Evolutionary conservation across 306 rosid genomes (phyloP).

Genomic region (Dryas drummondii): DNA sequence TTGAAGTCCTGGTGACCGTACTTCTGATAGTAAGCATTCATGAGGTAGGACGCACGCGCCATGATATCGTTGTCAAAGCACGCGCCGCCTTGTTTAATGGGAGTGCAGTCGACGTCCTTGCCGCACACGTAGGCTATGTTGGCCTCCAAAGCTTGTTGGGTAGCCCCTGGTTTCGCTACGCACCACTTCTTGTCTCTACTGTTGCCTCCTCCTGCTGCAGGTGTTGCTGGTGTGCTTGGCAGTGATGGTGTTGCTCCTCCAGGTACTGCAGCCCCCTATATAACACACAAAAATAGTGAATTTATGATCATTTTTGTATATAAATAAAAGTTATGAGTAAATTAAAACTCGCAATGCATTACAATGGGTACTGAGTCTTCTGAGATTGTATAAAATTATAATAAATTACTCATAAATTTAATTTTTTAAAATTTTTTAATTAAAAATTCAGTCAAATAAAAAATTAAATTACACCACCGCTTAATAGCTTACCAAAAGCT

Average conservation of each 20-base stretch:
- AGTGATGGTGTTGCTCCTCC: background rate
- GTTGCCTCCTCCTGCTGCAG: slow-evolving; percentile 13
- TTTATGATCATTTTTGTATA: background rate
- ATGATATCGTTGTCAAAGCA: slow-evolving; percentile 48
- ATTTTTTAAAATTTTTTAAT: too few relatives aligned
- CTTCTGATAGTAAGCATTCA: slow-evolving; percentile 71
- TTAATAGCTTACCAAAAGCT: too few relatives aligned
- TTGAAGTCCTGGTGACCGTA: slow-evolving; percentile 53
- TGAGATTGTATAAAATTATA: too few relatives aligned
- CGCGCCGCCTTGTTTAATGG: slow-evolving; percentile 61
- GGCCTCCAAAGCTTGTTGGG: slow-evolving; percentile 42
- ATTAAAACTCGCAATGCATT: too few relatives aligned
- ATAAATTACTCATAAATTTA: too few relatives aligned
- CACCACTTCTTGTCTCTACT: slow-evolving; percentile 51
- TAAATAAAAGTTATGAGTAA: too few relatives aligned
- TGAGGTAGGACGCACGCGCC: slow-evolving; percentile 60
- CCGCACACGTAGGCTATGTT: slow-evolving; percentile 73
- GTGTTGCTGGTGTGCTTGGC: slow-evolving; percentile 9
- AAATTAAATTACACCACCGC: too few relatives aligned
- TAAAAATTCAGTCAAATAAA: too few relatives aligned
- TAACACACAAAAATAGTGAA: background rate
- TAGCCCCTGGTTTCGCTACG: slow-evolving; percentile 54
- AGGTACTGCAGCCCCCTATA: slow-evolving; percentile 15
- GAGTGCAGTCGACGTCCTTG: slow-evolving; percentile 54
- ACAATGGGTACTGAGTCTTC: too few relatives aligned